Evolutionary conservation across 352 stramenopile genomes (phyloP).

Genomic region (Pythium monospermum): DNA sequence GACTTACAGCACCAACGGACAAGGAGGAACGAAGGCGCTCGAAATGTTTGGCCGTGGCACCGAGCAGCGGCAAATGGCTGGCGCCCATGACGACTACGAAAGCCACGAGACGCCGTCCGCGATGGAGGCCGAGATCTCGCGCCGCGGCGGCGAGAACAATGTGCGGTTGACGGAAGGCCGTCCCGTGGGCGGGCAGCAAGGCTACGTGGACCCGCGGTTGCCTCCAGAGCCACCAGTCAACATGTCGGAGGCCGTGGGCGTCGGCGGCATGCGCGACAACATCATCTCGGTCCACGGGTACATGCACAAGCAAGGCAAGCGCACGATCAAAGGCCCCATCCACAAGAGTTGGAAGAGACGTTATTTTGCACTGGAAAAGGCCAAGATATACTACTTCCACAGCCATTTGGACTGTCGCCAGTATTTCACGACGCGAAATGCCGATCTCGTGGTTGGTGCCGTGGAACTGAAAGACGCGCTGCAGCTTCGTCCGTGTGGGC

Average conservation of each 20-base stretch:
- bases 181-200: constrained; percentile 42
- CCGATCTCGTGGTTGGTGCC: too few relatives aligned
- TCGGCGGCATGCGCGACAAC: constrained; percentile 36
- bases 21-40: not conserved
- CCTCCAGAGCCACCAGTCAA: constrained; percentile 56
- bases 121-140: constrained; percentile 42
- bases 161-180: constrained; percentile 38
- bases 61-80: constrained; percentile 26
- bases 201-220: constrained; percentile 58
- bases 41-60: constrained; percentile 33
- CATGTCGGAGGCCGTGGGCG: constrained; percentile 61
- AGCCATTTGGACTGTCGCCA: too few relatives aligned
- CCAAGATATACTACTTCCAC: too few relatives aligned
- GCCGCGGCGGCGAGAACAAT: constrained; percentile 36
- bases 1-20: too few relatives aligned
- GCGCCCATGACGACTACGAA: constrained; percentile 50
- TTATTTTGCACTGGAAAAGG: too few relatives aligned
- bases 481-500: constrained; percentile 75
- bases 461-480: too few relatives aligned
- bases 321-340: too few relatives aligned
- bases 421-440: too few relatives aligned
- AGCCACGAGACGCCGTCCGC: constrained; percentile 50
- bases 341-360: too few relatives aligned
- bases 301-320: too few relatives aligned
- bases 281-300: too few relatives aligned